Evolutionary conservation across 768 basidiomycete genomes (phyloP).

Genomic region (Dentipellis sp.): DNA sequence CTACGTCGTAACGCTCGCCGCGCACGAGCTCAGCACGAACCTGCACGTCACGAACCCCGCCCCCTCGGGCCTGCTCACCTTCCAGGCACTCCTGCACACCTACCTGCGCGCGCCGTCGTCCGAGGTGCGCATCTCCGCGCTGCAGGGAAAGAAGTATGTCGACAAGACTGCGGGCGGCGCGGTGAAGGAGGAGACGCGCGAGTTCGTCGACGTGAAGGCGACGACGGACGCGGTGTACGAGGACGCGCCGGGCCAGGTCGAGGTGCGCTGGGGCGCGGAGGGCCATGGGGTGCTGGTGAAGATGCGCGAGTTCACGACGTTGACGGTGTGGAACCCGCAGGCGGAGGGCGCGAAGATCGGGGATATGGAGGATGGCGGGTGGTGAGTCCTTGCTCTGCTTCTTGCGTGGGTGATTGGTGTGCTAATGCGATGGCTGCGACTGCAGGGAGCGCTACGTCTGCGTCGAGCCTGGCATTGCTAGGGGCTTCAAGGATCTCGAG

Average conservation of each 20-base stretch:
- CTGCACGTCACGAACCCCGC: conserved; percentile 67
- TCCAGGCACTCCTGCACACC: conserved; percentile 90
- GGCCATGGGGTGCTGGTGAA: conserved; percentile 37
- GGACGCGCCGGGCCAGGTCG: conserved; percentile 44
- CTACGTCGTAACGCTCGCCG: conserved; percentile 75
- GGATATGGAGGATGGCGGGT: conserved; percentile 88
- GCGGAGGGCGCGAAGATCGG: conserved; percentile 61
- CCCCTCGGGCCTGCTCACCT: conserved; percentile 44
- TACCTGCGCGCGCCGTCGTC: conserved; percentile 67
- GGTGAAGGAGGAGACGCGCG: conserved; percentile 50
- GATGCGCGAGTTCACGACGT: conserved; percentile 54
- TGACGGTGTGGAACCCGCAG: conserved; percentile 95
- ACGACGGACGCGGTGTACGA: conserved; percentile 77
- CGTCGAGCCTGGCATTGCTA: conserved; percentile 83
- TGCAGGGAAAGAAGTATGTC: conserved; percentile 56
- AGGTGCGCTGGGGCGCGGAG: conserved; percentile 47
- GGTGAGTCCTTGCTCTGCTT: conserved; percentile 37
- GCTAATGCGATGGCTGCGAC: background rate
- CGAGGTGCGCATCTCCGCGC: conserved; percentile 49
- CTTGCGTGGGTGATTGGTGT: background rate
- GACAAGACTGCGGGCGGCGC: conserved; percentile 72
- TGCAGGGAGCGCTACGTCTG: conserved; percentile 78
- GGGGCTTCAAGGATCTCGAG: conserved; percentile 55
- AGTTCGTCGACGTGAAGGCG: conserved; percentile 53
- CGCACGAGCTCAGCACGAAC: conserved; percentile 66